Evolutionary conservation across 345 rosid genomes (phyloP).

Genomic region (Brassica napus): Da-Ae NC_063440.1:27437001-27437500

Average conservation of each 20-base stretch:
- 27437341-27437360: background rate
- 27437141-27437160: conserved; percentile 15
- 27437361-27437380: background rate
- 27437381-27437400: background rate
- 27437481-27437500: conserved; percentile 48
- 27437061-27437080: background rate
- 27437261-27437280: conserved; percentile 68
- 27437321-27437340: conserved; percentile 65
- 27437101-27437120: background rate
- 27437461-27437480: conserved; percentile 59
- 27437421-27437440: conserved; percentile 52
- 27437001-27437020: no score
- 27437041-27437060: background rate
- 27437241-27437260: conserved; percentile 60
- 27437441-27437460: conserved; percentile 57
- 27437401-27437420: conserved; percentile 49
- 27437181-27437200: conserved; percentile 49
- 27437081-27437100: background rate
- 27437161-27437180: conserved; percentile 54
- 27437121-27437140: conserved; percentile 5
- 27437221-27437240: conserved; percentile 60
- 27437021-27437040: background rate
- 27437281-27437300: conserved; percentile 69
- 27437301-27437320: conserved; percentile 81
- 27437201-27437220: conserved; percentile 65